These are phyloP conservation scores for Phaseolus lunatus DNA, from an alignment of 306 rosid species.

Conservation along the genomic window DNA sequence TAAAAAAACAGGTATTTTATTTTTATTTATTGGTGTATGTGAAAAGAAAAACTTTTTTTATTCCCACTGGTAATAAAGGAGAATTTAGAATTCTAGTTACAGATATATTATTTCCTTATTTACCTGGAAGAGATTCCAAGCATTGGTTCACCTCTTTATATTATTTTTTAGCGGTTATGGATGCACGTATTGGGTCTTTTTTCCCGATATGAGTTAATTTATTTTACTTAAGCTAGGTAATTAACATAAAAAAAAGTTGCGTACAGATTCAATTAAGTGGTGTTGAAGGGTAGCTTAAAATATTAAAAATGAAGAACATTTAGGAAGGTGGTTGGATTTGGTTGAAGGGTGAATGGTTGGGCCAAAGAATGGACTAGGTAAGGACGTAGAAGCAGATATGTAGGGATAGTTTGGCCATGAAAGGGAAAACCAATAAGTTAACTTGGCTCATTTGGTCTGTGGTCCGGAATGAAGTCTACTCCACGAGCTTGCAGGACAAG, in stretches of 20 bases:
- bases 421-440: slow-evolving; percentile 24
- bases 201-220: neutral
- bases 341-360: slow-evolving; percentile 16
- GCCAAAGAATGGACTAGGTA: neutral
- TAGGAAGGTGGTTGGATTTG: neutral
- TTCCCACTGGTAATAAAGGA: neutral
- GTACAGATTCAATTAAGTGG: neutral
- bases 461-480: neutral
- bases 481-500: neutral
- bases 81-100: neutral
- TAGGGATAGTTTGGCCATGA: neutral
- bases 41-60: slow-evolving; percentile 2
- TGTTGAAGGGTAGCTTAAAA: neutral
- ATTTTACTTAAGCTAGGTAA: neutral
- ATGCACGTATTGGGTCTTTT: neutral
- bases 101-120: neutral
- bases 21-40: neutral
- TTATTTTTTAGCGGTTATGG: neutral
- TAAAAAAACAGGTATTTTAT: neutral
- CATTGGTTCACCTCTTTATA: neutral
- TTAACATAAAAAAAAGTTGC: neutral
- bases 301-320: neutral
- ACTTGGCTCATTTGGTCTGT: neutral
- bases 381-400: neutral
- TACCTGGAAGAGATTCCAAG: neutral